Evolutionary conservation across 441 rosid species (phyloP).

Genomic region (Raphanus hybrid): DNA sequence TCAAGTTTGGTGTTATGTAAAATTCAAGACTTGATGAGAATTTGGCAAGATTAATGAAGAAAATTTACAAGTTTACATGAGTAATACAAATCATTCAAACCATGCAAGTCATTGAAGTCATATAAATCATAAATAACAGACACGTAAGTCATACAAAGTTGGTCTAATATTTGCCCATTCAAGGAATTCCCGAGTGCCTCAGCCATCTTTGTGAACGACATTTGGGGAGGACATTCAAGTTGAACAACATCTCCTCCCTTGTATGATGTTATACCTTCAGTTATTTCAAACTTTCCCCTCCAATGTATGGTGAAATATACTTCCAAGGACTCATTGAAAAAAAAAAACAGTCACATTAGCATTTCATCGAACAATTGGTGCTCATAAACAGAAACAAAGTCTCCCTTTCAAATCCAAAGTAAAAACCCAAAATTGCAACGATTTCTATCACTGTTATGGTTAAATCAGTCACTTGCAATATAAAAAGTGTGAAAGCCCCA

Average conservation of each 20-base stretch:
- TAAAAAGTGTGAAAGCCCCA: background rate
- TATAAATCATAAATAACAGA: no score
- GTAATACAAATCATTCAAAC: no score
- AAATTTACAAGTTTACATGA: no score
- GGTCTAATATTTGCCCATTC: background rate
- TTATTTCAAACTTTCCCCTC: background rate
- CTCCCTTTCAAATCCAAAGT: background rate
- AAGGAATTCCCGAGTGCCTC: background rate
- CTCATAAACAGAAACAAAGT: background rate
- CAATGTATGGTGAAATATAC: background rate
- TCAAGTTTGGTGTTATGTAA: no score
- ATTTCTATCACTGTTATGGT: background rate
- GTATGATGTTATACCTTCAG: background rate
- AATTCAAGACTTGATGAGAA: no score
- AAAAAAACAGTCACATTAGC: background rate
- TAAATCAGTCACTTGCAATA: background rate
- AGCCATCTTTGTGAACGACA: background rate
- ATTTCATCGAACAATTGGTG: background rate
- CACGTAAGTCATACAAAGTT: no score
- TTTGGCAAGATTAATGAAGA: no score
- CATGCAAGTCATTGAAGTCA: no score
- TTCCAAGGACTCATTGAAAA: background rate
- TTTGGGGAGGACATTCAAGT: background rate
- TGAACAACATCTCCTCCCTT: background rate
- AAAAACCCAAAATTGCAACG: background rate